phyloP scores from a whole-genome alignment of 129 eudicot genomes.

The Flaveria sonorensis region DNA sequence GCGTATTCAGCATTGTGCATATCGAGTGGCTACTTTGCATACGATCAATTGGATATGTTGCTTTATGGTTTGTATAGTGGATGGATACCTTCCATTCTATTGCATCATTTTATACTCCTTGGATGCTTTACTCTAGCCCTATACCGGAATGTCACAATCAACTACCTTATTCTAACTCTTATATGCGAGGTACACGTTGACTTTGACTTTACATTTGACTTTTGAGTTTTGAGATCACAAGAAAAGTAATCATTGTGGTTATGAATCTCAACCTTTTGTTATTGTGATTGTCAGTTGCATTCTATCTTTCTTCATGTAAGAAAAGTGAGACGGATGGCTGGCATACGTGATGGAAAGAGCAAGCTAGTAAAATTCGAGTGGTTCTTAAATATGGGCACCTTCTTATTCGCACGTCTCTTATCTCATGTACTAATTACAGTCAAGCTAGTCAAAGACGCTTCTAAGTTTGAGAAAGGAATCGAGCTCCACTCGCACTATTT shows the following conservation, averaged over 20 bases:
- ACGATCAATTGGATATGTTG: conserved; percentile 94
- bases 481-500: conserved; percentile 78
- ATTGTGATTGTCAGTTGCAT: conserved; percentile 59
- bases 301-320: conserved; percentile 85
- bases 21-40: conserved; percentile 89
- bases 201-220: conserved; percentile 7
- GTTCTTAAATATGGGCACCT: conserved; percentile 64
- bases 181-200: conserved; percentile 72
- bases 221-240: not conserved
- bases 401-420: conserved; percentile 54
- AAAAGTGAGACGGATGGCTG: conserved; percentile 88
- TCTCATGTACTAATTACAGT: conserved; percentile 76
- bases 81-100: conserved; percentile 70
- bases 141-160: conserved; percentile 88
- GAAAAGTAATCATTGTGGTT: not conserved
- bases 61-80: conserved; percentile 70
- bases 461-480: conserved; percentile 78
- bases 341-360: conserved; percentile 66
- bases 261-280: conserved; percentile 13
- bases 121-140: conserved; percentile 92
- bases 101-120: conserved; percentile 87
- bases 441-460: conserved; percentile 71
- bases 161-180: conserved; percentile 91
- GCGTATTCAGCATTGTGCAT: conserved; percentile 79
- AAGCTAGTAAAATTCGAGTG: conserved; percentile 78